These are phyloP conservation scores for Aleurites moluccanus DNA, from an alignment of 441 rosid species.

Conservation along the genomic window DNA sequence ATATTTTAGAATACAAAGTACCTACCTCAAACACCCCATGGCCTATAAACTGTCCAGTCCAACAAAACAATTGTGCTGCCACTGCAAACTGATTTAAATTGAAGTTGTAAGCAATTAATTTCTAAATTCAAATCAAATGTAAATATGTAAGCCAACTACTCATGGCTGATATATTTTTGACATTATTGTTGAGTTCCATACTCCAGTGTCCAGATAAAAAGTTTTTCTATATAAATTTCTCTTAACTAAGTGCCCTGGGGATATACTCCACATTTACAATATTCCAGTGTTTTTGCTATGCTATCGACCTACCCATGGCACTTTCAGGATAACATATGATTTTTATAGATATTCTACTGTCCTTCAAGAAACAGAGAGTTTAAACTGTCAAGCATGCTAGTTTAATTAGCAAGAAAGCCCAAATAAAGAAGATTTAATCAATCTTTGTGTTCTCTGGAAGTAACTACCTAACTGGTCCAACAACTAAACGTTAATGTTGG, in stretches of 20 bases:
- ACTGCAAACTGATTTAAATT: constrained; percentile 56
- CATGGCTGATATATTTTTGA: neutral
- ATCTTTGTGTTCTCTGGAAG: neutral
- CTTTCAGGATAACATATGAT: neutral
- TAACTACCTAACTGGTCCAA: neutral
- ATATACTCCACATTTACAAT: neutral
- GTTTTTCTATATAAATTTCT: neutral
- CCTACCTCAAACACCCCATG: constrained; percentile 84
- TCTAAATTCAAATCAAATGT: neutral
- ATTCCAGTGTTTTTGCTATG: neutral
- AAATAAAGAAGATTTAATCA: neutral
- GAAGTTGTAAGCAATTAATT: neutral
- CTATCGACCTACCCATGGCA: neutral
- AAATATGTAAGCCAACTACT: neutral
- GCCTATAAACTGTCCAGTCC: constrained; percentile 81
- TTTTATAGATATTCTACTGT: neutral
- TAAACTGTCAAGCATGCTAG: neutral
- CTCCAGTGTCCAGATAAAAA: neutral
- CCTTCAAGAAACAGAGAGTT: neutral
- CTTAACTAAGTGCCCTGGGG: neutral
- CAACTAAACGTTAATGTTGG: neutral
- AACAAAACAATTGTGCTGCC: constrained; percentile 65
- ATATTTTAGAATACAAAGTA: neutral
- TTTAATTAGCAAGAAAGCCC: neutral
- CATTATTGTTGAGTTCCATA: neutral